Base-by-base conservation (phyloP, 208 protist species). In the Leishmania martiniquensis region DNA sequence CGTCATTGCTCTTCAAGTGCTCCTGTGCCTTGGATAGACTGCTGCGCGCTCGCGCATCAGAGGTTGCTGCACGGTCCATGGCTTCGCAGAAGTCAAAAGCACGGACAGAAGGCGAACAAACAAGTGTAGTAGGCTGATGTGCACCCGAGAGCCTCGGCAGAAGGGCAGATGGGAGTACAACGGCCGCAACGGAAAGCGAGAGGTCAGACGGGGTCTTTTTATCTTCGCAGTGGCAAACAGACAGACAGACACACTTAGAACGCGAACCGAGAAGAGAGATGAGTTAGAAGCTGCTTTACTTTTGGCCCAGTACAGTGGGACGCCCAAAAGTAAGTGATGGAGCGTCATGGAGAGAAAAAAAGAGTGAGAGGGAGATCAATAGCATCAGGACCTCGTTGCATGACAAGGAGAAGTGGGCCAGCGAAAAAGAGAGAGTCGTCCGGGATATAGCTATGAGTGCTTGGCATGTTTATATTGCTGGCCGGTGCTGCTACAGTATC, bases 1-100 rank as follows among this genome's bases (percentile, higher is more conserved):
- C 83, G 57, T 91, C 77, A 25, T 83, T 75, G 55, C 70, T 83
- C 29, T 69, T 77, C 82, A 86, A 69, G n/a, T 93, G 82, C 51
- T 87, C 83, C 68, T 85, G 76, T 25, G 82, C 88, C 85, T 95
- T 93, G 63, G 88, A 85, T 62, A 82, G 73, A n/a, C 83, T 85
- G 77, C 72, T 82, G 65, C 85, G 85, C 44, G 77, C 78, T 44
- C 87, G 87, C 22, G 88, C 84, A 37, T 95, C 88, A 17, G 65
- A 77, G 7, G 75, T 84, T n/a, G 63, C 81, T 75, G 77, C 76
- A 20, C 72, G 72, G 57, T 78, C 74, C 76, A 79, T 77, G 60
- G 59, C 59, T 51, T 34, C 20, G 9, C 49, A 25, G 47, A 63
- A 51, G 45, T n/a, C n/a, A 25, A 34, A 63, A 51, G 45, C 20